phyloP scores from a whole-genome alignment of 495 filamentous ascomycete species.

The Aspergillus incahuasiensis region DNA sequence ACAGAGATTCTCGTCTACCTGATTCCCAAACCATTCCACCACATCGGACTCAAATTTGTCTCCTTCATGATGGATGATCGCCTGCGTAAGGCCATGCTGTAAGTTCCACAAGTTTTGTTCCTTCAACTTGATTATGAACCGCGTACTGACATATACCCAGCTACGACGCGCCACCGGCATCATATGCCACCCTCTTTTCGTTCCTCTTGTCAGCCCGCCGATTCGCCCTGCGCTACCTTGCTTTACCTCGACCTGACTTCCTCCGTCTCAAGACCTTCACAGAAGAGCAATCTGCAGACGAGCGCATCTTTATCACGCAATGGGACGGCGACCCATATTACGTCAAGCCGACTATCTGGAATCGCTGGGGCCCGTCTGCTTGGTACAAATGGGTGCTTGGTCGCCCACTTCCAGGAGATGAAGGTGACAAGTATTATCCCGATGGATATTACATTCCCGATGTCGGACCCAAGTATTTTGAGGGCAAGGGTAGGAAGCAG shows the following conservation, averaged over 20 bases:
- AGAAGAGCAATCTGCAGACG: conserved; percentile 42
- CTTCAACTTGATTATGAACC: background rate
- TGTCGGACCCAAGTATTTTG: conserved; percentile 53
- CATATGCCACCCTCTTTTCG: conserved; percentile 36
- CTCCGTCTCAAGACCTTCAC: conserved; percentile 36
- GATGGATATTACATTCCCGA: conserved; percentile 54
- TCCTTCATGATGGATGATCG: conserved; percentile 60
- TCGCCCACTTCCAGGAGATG: conserved; percentile 55
- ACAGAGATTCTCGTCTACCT: conserved; percentile 56
- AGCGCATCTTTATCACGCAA: conserved; percentile 43
- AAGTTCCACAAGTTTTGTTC: conserved; percentile 17
- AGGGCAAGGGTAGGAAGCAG: conserved; percentile 46
- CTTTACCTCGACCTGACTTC: conserved; percentile 49
- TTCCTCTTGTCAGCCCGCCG: conserved; percentile 43
- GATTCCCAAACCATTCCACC: conserved; percentile 47
- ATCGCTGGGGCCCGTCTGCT: conserved; percentile 53
- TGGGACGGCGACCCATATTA: conserved; percentile 58
- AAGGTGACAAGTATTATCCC: conserved; percentile 53
- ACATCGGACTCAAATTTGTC: conserved; percentile 46
- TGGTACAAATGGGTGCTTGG: conserved; percentile 52
- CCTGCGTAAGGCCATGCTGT: conserved; percentile 61
- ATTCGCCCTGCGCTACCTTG: conserved; percentile 51
- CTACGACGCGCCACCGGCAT: conserved; percentile 39
- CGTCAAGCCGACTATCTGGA: conserved; percentile 55
- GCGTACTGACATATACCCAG: conserved; percentile 21